phyloP scores from a whole-genome alignment of 2,329 filamentous ascomycete genomes.

The Pochonia chlamydosporia region DNA sequence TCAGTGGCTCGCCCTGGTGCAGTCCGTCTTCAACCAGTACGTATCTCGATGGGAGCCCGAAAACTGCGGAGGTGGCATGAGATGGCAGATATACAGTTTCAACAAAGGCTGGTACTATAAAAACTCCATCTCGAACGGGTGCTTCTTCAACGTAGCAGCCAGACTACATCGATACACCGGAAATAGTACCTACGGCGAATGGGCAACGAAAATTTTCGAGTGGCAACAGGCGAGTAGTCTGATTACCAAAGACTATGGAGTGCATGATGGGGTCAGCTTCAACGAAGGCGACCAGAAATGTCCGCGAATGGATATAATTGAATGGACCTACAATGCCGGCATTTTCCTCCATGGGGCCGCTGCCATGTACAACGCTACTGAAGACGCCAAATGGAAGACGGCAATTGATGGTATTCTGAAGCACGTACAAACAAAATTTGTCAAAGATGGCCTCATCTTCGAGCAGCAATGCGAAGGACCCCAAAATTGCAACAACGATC shows the following conservation, averaged over 20 bases:
- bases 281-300: constrained; percentile 37
- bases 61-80: constrained; percentile 65
- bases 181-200: constrained; percentile 71
- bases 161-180: constrained; percentile 73
- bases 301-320: constrained; percentile 46
- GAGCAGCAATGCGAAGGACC: constrained; percentile 63
- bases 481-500: constrained; percentile 62
- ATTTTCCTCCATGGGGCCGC: constrained; percentile 57
- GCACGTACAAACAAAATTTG: constrained; percentile 47
- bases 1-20: constrained; percentile 70
- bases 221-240: constrained; percentile 54
- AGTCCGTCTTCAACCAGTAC: constrained; percentile 78
- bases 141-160: constrained; percentile 64
- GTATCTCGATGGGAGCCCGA: constrained; percentile 61
- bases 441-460: constrained; percentile 46
- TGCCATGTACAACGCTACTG: constrained; percentile 59
- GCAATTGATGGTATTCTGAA: constrained; percentile 54
- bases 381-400: constrained; percentile 45
- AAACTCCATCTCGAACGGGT: constrained; percentile 63
- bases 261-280: constrained; percentile 46
- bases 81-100: constrained; percentile 81
- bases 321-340: constrained; percentile 67
- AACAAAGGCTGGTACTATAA: constrained; percentile 68
- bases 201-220: constrained; percentile 66
- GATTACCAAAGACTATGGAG: constrained; percentile 46